Base-by-base conservation (phyloP, 306 rosid genomes). In the Senna tora region DNA sequence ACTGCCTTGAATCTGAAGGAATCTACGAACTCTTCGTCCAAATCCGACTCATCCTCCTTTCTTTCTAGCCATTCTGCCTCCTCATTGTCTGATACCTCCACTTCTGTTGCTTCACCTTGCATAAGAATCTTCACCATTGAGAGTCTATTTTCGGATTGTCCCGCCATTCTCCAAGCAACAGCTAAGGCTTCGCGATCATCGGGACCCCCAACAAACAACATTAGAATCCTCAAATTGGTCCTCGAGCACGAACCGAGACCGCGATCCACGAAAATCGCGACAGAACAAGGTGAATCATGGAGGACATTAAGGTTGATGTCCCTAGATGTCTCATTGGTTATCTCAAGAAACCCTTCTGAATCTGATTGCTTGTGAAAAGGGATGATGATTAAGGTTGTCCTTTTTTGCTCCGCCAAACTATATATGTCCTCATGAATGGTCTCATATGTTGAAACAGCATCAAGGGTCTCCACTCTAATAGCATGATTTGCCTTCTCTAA, bases 371-470 rank as follows among this genome's bases (percentile, higher is more conserved):
- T 45, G 50, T 45, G 50, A 14, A 81, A 84, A 9, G 88, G 85
- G 13, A 84, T 66, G 19, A 84, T 74, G 17, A 84, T 63, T 2
- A 81, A 17, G 1, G 73, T 53, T 4, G 82, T 47, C 8, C 57
- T 76, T 5, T 75, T 84, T 42, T 80, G 85, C 15, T 61, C 67
- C 5, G 88, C 73, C 42, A 81, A 54, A 4, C 22, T 70, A 61
- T 63, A 73, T 65, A 84, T 77, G 65, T 84, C 88, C 46, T 71
- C 63, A 14, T 84, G 85, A 63, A 84, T 80, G 4, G 85, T 84
- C 6, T 66, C 67, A 4, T 74, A 84, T 2, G 81, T 3, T 5
- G 85, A 84, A 19, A 79, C 77, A 4, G 80, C 83, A 0, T 78
- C 47, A 5, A 60, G 20, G 17, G 63, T 75, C 1, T 84, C 73